Conservation (phyloP, 345 rosid species). For the Eucalyptus regnans region DNA sequence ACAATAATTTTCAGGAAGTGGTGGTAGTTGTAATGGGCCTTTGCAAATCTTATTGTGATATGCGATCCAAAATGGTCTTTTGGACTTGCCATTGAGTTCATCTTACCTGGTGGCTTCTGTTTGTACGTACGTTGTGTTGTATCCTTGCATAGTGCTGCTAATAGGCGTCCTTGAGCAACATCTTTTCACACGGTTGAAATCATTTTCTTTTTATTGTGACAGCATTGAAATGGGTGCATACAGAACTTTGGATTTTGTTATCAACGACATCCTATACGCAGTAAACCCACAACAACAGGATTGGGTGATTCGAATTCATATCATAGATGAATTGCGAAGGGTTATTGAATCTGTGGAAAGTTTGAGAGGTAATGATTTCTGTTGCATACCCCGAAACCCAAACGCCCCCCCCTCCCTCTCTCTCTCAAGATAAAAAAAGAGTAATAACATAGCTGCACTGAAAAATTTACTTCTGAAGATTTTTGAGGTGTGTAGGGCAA, state of each 20-base stretch:
- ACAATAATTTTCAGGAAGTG: neutral
- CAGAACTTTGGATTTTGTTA: slow-evolving; percentile 26
- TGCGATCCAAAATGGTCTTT: neutral
- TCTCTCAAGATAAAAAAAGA: neutral
- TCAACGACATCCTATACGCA: slow-evolving; percentile 44
- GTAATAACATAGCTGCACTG: neutral
- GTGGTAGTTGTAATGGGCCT: neutral
- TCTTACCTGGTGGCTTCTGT: neutral
- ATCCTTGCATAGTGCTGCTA: neutral
- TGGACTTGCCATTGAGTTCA: neutral
- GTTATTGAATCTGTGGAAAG: slow-evolving; percentile 50
- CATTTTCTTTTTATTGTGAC: neutral
- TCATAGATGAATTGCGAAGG: slow-evolving; percentile 43
- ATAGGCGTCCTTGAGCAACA: neutral
- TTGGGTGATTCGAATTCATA: slow-evolving; percentile 23
- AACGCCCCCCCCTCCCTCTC: neutral
- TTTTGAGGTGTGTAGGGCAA: neutral
- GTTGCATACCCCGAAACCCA: neutral
- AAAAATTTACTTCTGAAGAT: neutral
- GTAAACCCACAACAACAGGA: slow-evolving; percentile 47
- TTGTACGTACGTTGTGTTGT: neutral
- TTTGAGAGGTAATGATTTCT: slow-evolving; percentile 40
- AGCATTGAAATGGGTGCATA: slow-evolving; percentile 24
- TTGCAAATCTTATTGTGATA: neutral
- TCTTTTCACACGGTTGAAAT: neutral